Base-by-base conservation (phyloP, 2,329 filamentous ascomycete species). In the Aspergillus carbonarius region DNA sequence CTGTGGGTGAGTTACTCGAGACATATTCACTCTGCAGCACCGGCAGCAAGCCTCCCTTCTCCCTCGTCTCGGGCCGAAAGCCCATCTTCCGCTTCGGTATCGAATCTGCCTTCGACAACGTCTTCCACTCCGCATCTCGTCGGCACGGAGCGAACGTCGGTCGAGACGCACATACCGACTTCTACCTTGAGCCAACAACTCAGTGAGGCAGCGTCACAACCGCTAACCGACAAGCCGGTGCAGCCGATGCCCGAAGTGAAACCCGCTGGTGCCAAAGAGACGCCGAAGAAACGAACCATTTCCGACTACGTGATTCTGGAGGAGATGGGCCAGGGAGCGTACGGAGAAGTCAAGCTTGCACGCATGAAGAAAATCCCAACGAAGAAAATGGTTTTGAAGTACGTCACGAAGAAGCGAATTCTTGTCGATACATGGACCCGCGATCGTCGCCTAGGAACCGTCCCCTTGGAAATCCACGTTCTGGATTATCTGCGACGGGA, bases 351-450 rank as follows among this genome's bases (percentile, higher is more conserved):
- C 59, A 99, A 99, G 74, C 83, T 99, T 49, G 93, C 91, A 54
- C 87, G 93, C 30, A 90, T 95, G 78, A 96, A 93, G 78, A 86
- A 88, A 68, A 86, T 84, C 53, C 86, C 81, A 23, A 80, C 85
- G 54, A 90, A 88, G 72, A 96, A 96, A 76, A 90, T 96, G 62
- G 93, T 99, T 18, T 84, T 99, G 70, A 99, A 99, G 75, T 99
- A 96, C 73, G 95, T 99, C 51, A 98, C 95, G 5, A 99, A 99
- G 78, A 88, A 91, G 59, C 90, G 93, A 46, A 99, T 99, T 73
- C 83, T 99, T 13, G 93, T 99, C 61, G 95, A 99, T 76, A 99
- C 95, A 0, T 99, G 95, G 95, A 98, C 93, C 32, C 87, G 95
- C 58, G 95, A 99, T 76, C 88, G 95, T 47, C 87, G 90, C 55